Base-by-base conservation (phyloP, 1,284 basidiomycete species). In the Ustilago sp. region DNA sequence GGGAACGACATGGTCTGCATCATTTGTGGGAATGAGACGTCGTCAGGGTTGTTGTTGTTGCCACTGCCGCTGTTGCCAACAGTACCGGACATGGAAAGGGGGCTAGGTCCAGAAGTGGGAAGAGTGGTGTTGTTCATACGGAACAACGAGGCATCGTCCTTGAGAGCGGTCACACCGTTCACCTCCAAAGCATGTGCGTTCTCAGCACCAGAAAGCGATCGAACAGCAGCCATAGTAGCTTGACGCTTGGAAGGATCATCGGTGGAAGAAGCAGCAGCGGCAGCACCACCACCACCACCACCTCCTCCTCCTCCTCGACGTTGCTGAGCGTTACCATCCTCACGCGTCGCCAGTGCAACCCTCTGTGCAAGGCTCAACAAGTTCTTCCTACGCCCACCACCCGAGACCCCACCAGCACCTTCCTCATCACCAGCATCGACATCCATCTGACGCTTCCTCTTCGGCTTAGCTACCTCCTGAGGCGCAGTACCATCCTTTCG, bases 291-390 rank as follows among this genome's bases (percentile, higher is more conserved):
- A 36, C 55, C 54, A 35, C 23, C 23, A 28, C 23, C 23, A 0
- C 23, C 23, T 28, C 23, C 23, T 28, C 23, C 23, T 3, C 23
- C 23, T 28, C 23, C 23, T 28, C 23, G 23, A 28, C 36, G 51
- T 52, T 71, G 68, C 31, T 60, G 60, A 41, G 54, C 58, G 3
- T 41, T 47, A 32, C 60, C 56, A 13, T 73, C 67, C 36, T 75
- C 69, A 12, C 62, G 54, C 4, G 80, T 68, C 11, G 82, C 82
- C 41, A 68, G 62, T 12, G 82, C 82, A 8, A 83, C 81, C 12
- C 77, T 63, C 62, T 73, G 66, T 11, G 82, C 80, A 23, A 83
- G 70, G n/a, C 76, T 74, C 28, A 82, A 63, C 15, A 83, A 68
- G 57, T 81, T 74, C 66, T 82, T 77, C 53, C 71, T 58, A n/a